Evolutionary conservation across 1,284 basidiomycete genomes (phyloP), one percentile per base, ranked within the genome.

Genomic region (Moesziomyces sp.): DNA sequence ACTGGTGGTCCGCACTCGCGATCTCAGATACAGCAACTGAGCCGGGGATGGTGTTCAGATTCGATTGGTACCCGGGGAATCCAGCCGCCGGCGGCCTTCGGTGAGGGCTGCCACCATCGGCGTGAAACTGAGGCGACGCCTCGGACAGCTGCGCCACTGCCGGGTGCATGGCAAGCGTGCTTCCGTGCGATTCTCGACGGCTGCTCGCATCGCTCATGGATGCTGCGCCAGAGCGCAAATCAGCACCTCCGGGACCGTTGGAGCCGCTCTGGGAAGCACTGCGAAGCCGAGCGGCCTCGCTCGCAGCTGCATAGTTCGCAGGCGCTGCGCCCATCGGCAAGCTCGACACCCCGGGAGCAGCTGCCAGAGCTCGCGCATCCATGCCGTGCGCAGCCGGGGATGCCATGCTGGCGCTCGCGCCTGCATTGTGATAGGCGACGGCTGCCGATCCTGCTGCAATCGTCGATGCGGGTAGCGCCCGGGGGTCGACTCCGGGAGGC

Each of bases 41-140:
- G 49, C 66, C 66, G n/a, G 59, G 66, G 13, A 69, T 69, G 14
- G 66, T 58, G 40, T 44, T 54, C 48, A 69, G 19, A 16, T 52
- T 52, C 11, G 66, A 58, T 38, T 48, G 59, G 14, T 44, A 57
- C 21, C 59, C 59, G 10, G 49, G 44, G 9, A 58, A 18, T 5
- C 66, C 59, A 5, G 59, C 59, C 2, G 59, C 59, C 2, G 66
- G 59, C 16, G 50, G 51, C 26, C 58, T 46, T n/a, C 59, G 53
- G n/a, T 46, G 38, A 16, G 43, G 53, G 16, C 21, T 48, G 1
- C 57, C 53, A n/a, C 45, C 54, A 8, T 66, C 63, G 23, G 16
- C 35, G 1, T 42, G 52, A 38, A 34, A 46, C 7, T 35, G 51
- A 19, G 43, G 46, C n/a, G 63, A 46, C 14, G 52, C 40, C 46